These are phyloP conservation scores for Venturia effusa DNA, from an alignment of 2,329 filamentous ascomycete genomes.

Conservation along the genomic window DNA sequence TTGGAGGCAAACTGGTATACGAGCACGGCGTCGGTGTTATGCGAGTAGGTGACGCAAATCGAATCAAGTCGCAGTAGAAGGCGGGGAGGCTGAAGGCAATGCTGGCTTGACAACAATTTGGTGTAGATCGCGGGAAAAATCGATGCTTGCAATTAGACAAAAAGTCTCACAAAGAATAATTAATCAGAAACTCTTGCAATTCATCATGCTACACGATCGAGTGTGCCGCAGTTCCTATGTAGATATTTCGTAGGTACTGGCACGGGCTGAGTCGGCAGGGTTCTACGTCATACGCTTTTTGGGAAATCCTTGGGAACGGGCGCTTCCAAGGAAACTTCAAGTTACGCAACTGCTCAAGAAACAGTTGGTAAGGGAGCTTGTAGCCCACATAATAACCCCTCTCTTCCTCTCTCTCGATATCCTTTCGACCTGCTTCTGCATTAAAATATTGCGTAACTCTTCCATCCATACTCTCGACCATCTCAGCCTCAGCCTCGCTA, in stretches of 20 bases:
- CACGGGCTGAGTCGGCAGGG: not conserved
- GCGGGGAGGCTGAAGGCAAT: not conserved
- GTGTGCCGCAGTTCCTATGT: too few relatives aligned
- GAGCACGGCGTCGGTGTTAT: conserved; percentile 34
- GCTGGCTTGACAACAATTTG: not conserved
- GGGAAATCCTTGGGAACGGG: not conserved
- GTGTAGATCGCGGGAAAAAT: not conserved
- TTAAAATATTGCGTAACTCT: not conserved
- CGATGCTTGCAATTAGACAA: not conserved
- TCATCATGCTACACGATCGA: too few relatives aligned
- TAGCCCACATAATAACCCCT: not conserved
- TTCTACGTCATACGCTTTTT: not conserved
- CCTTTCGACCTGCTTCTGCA: not conserved
- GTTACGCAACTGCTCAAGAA: not conserved
- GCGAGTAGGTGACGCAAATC: not conserved
- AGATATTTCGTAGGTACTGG: not conserved
- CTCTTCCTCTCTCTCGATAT: not conserved
- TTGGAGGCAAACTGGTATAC: conserved; percentile 35
- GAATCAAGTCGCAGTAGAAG: not conserved
- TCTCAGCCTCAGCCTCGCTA: conserved; percentile 1
- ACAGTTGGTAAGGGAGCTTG: not conserved
- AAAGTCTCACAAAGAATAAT: not conserved
- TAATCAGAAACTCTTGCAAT: too few relatives aligned
- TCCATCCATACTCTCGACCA: not conserved
- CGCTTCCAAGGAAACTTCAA: not conserved